Evolutionary conservation across 495 filamentous ascomycete genomes (phyloP), one percentile per base, ranked within the genome.

Genomic region (Astrocystis sublimbata): DNA sequence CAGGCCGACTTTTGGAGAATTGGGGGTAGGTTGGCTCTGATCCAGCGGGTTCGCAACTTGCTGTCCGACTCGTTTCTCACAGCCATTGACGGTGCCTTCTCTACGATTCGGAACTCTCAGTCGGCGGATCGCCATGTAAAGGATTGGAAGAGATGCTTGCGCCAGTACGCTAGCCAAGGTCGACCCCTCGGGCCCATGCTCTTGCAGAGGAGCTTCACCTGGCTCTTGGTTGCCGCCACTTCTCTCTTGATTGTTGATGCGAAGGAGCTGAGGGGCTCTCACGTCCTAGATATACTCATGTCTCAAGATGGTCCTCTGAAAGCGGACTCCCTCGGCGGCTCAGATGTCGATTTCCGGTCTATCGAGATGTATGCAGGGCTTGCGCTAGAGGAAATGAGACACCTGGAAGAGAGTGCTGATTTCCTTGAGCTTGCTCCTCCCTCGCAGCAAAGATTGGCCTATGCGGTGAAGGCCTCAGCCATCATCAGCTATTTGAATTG

Each of bases 181-280:
- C 85, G 89, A 15, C 93, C 94, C 2, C 74, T 98, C 31, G 92
- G 94, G 4, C 92, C 92, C n/a, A 93, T 97, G 90, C 78, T 97
- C 7, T 74, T 98, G 15, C 92, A 92, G 70, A 86, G 89, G 68
- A 90, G 86, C 53, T 92, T 92, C 70, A 93, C 93, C 85, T 86
- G 84, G 69, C 84, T 98, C 49, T 80, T 96, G 26, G 88, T 91
- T 56, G 86, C 91, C 6, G 87, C 84, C 55, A 90, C 90, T n/a
- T 88, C 89, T 7, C 77, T 87, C 19, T 79, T 96, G 51, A 78
- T 91, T 23, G 78, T 85, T 47, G 82, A 86, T 13, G 80, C 84
- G 2, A 79, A 86, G 12, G 75, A 77, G 19, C 70, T 89, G n/a
- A 83, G 80, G 21, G 77, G 82, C 42, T 78, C 83, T 28, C 84